Conservation (phyloP, 768 basidiomycete species). For the Xerocomellus dryophilus region DNA sequence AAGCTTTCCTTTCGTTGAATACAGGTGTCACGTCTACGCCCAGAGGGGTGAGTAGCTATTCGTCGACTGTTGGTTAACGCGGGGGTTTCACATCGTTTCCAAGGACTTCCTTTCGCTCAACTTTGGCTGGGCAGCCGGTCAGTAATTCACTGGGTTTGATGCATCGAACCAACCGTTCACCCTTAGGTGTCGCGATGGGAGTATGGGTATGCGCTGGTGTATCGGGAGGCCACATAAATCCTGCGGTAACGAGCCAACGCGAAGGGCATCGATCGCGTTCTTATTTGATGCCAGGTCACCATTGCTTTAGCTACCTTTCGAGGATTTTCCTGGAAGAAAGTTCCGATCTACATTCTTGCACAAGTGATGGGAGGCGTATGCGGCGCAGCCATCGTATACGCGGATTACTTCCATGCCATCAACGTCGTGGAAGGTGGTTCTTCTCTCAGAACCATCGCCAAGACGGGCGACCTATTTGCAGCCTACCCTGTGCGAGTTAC, state of each 20-base stretch:
- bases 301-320: slow-evolving; percentile 61
- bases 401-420: slow-evolving; percentile 60
- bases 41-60: slow-evolving; percentile 46
- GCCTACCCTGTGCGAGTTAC: slow-evolving; percentile 48
- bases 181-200: slow-evolving; percentile 51
- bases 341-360: slow-evolving; percentile 59
- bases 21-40: slow-evolving; percentile 38
- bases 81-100: not conserved
- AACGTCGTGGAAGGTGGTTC: slow-evolving; percentile 53
- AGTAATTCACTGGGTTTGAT: not conserved
- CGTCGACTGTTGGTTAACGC: not conserved
- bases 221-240: slow-evolving; percentile 70
- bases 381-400: slow-evolving; percentile 53
- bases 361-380: slow-evolving; percentile 56
- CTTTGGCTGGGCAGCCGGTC: slow-evolving; percentile 25
- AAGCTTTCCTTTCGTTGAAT: slow-evolving; percentile 46
- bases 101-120: slow-evolving; percentile 18
- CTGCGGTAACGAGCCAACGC: slow-evolving; percentile 43
- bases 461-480: slow-evolving; percentile 52
- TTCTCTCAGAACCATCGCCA: slow-evolving; percentile 46
- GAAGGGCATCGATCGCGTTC: not conserved
- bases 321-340: slow-evolving; percentile 74
- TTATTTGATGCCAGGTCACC: slow-evolving; percentile 45
- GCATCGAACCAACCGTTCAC: not conserved
- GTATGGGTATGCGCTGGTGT: slow-evolving; percentile 63